Percentiles rank a stretch among this genome's conserved stretches.
phyloP scores from a whole-genome alignment of 1,139 yeast species.

The Wickerhamiella infanticola region DNA sequence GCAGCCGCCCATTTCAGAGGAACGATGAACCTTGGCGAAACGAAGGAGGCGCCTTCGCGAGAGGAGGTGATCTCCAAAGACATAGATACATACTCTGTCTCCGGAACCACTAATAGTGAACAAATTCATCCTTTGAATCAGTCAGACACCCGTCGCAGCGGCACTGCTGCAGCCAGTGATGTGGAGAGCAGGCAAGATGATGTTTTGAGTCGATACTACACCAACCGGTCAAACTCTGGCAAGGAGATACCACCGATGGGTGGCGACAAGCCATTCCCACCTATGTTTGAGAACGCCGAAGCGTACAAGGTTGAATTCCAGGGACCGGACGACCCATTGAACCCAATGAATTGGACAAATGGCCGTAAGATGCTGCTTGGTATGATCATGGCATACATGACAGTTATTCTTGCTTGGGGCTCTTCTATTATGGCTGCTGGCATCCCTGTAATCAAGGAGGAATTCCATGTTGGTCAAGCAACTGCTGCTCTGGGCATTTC shows the following conservation, averaged over 20 bases:
- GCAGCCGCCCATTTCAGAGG: too few relatives aligned
- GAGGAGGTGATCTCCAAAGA: too few relatives aligned
- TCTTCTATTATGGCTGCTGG: conserved; percentile 50
- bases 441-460: conserved; percentile 26
- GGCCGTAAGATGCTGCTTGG: conserved; percentile 16
- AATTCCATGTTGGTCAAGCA: conserved; percentile 36
- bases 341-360: conserved; percentile 35
- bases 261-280: conserved; percentile 6
- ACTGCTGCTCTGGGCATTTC: conserved; percentile 51
- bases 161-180: too few relatives aligned
- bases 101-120: too few relatives aligned
- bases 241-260: conserved; percentile 19
- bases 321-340: conserved; percentile 36
- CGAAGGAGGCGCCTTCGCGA: too few relatives aligned
- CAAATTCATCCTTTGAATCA: too few relatives aligned
- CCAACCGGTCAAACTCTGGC: not conserved
- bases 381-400: conserved; percentile 3
- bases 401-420: conserved; percentile 27
- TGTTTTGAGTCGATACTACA: not conserved
- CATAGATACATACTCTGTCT: too few relatives aligned
- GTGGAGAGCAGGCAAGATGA: not conserved
- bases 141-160: too few relatives aligned
- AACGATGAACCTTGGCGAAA: too few relatives aligned
- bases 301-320: conserved; percentile 36
- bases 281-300: conserved; percentile 27